These are phyloP conservation scores for Ilex asprella DNA, from an alignment of 257 asterid genomes.

Conservation along the genomic window DNA sequence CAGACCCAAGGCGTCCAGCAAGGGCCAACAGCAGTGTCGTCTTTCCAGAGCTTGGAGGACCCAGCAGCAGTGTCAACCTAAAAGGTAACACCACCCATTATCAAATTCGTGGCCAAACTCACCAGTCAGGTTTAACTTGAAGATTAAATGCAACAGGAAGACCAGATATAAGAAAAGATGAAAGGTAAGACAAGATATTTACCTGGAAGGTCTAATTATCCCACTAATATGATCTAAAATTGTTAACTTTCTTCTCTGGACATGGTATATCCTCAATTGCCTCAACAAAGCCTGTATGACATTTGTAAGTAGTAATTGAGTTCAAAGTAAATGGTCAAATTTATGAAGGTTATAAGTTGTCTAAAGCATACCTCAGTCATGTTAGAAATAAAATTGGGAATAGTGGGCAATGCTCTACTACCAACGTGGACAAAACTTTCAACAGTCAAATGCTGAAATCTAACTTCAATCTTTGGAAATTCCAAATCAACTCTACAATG, in stretches of 20 bases:
- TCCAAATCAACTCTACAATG: conserved; percentile 78
- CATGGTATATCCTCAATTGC: conserved; percentile 53
- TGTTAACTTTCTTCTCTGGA: conserved; percentile 51
- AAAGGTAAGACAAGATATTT: background rate
- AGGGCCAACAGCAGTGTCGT: conserved; percentile 80
- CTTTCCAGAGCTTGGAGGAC: conserved; percentile 99
- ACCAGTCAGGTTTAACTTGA: conserved; percentile 8
- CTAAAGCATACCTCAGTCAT: conserved; percentile 62
- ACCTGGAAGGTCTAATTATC: conserved; percentile 94
- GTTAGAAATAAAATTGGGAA: conserved; percentile 79
- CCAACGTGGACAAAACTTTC: conserved; percentile 76
- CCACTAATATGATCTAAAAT: conserved; percentile 85
- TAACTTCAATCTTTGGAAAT: conserved; percentile 86
- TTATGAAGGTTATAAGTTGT: background rate
- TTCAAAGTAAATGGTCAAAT: conserved; percentile 10
- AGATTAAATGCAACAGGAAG: conserved; percentile 8
- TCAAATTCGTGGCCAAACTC: conserved; percentile 16
- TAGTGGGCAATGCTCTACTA: conserved; percentile 92
- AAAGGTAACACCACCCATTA: conserved; percentile 17
- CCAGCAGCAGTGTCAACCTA: conserved; percentile 83
- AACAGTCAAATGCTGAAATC: conserved; percentile 65
- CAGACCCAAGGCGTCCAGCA: conserved; percentile 84
- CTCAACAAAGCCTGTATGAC: conserved; percentile 61
- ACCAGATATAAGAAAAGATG: too few species aligned
- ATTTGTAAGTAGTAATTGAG: conserved; percentile 12